Evolutionary conservation across 306 rosid species (phyloP).

Genomic region (Senna siamea): DNA sequence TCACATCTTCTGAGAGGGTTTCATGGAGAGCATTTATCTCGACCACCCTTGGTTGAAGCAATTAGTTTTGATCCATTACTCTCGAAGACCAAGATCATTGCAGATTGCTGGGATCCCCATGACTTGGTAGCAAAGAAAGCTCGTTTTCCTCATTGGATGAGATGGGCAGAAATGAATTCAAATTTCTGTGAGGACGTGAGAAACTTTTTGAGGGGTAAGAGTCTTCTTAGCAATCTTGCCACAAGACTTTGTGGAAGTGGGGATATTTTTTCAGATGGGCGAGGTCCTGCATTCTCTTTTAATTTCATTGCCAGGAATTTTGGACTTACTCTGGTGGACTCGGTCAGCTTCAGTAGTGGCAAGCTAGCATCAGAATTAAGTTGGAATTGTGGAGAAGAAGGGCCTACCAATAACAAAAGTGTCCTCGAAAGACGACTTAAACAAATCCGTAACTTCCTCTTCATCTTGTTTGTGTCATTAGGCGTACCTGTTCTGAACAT

Average conservation of each 20-base stretch:
- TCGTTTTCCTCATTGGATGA: constrained; percentile 93
- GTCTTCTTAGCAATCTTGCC: constrained; percentile 76
- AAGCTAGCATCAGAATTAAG: constrained; percentile 62
- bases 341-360: constrained; percentile 74
- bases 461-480: constrained; percentile 69
- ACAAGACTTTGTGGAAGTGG: constrained; percentile 96
- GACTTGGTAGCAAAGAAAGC: constrained; percentile 49
- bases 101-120: constrained; percentile 80
- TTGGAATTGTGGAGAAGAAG: constrained; percentile 98
- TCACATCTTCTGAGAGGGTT: constrained; percentile 66
- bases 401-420: constrained; percentile 57
- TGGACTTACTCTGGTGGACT: constrained; percentile 84
- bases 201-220: constrained; percentile 74
- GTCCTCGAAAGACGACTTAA: constrained; percentile 81
- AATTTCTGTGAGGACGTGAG: constrained; percentile 67
- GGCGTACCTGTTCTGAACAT: constrained; percentile 94
- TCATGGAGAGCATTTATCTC: constrained; percentile 69
- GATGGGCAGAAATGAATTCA: constrained; percentile 91
- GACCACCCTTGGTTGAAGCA: constrained; percentile 90
- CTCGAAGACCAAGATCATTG: constrained; percentile 75
- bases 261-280: constrained; percentile 68
- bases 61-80: constrained; percentile 84
- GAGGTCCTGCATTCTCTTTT: constrained; percentile 89
- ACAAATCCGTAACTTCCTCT: constrained; percentile 82
- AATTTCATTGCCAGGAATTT: constrained; percentile 65